Conservation (phyloP, 768 basidiomycete genomes). For the Piloderma croceum region DNA sequence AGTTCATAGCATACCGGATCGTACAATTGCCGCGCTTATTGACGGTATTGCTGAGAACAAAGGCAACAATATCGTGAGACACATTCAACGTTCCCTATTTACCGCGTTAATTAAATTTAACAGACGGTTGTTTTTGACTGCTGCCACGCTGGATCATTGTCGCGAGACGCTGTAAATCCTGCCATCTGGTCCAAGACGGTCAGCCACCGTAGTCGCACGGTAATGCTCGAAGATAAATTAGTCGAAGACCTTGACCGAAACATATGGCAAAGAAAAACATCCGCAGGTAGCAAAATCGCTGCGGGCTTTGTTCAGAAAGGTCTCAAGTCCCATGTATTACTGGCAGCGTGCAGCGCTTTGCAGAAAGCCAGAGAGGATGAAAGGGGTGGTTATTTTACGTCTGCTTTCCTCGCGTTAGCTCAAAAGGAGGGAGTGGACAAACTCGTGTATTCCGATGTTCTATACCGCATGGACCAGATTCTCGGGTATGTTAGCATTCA, state of each 20-base stretch:
- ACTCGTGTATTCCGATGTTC: slow-evolving; percentile 21
- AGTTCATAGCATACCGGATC: slow-evolving; percentile 37
- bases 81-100: neutral
- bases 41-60: slow-evolving; percentile 31
- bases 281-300: too few species aligned
- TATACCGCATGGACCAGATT: slow-evolving; percentile 14
- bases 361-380: slow-evolving; percentile 15
- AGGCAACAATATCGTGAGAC: slow-evolving; percentile 41
- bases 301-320: too few species aligned
- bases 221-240: too few species aligned
- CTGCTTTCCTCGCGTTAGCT: slow-evolving; percentile 16
- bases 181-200: too few species aligned
- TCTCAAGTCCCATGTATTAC: slow-evolving; percentile 13
- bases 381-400: slow-evolving; percentile 21
- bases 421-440: slow-evolving; percentile 3
- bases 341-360: slow-evolving; percentile 12
- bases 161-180: too few species aligned
- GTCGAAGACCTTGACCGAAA: too few species aligned
- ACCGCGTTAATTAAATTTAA: neutral
- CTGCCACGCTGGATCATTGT: slow-evolving; percentile 37
- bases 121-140: slow-evolving; percentile 45
- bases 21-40: slow-evolving; percentile 34
- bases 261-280: too few species aligned
- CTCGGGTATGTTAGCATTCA: slow-evolving; percentile 5
- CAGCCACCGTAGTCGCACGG: too few species aligned